phyloP scores from a whole-genome alignment of 2,329 filamentous ascomycete genomes.

The Colletotrichum coccodes region DNA sequence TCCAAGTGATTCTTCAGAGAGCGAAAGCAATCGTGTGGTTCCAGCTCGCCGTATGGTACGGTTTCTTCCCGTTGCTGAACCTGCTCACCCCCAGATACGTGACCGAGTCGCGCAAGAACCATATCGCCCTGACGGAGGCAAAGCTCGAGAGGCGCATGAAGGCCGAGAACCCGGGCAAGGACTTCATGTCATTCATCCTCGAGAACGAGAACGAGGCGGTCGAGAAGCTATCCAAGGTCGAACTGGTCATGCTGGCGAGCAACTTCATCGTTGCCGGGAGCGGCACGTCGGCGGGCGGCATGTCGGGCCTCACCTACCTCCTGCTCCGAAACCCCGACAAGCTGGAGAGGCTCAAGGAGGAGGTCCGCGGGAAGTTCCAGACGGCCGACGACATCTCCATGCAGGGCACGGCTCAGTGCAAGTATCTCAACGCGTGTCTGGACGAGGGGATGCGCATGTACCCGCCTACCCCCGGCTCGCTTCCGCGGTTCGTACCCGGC shows the following conservation, averaged over 20 bases:
- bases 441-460: slow-evolving; percentile 11
- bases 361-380: background rate
- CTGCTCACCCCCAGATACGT: background rate
- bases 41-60: background rate
- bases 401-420: background rate
- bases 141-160: background rate
- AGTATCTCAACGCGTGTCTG: background rate
- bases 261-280: slow-evolving; percentile 5
- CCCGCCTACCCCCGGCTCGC: background rate
- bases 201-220: background rate
- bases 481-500: background rate
- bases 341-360: background rate
- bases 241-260: slow-evolving; percentile 4
- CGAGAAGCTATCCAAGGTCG: background rate
- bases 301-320: slow-evolving; percentile 7
- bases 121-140: background rate
- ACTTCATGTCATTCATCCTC: slow-evolving; percentile 2
- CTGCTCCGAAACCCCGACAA: background rate
- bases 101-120: background rate
- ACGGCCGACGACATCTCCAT: background rate
- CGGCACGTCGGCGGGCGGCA: background rate
- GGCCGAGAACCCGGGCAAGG: background rate
- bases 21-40: background rate
- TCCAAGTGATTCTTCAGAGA: background rate
- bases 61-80: background rate